These are phyloP conservation scores for Dittrichia graveolens DNA, from an alignment of 129 eudicot genomes.

Conservation along the genomic window DNA sequence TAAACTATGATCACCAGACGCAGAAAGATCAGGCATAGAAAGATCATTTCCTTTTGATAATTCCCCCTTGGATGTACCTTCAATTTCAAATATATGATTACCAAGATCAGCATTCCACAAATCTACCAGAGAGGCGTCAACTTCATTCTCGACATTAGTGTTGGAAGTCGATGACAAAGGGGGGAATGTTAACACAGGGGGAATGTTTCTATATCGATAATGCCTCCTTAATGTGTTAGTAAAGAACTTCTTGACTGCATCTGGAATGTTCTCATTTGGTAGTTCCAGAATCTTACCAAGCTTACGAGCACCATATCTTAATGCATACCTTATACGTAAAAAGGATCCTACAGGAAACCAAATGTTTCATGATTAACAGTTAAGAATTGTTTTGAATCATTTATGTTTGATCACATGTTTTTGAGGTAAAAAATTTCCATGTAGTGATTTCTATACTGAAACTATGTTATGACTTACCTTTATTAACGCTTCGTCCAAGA, in stretches of 20 bases:
- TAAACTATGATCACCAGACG: constrained; percentile 11
- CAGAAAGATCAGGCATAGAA: neutral
- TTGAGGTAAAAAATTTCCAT: neutral
- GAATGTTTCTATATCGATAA: neutral
- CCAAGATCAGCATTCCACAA: constrained; percentile 35
- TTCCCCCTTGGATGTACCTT: constrained; percentile 10
- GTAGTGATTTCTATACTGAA: neutral
- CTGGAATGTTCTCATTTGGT: constrained; percentile 41
- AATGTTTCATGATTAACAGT: neutral
- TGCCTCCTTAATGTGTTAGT: constrained; percentile 49
- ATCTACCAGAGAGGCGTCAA: constrained; percentile 23
- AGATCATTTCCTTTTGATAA: constrained; percentile 21
- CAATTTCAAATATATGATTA: constrained; percentile 7
- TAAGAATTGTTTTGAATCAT: too few relatives aligned
- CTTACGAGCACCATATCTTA: constrained; percentile 61
- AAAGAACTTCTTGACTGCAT: constrained; percentile 51
- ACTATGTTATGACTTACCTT: constrained; percentile 42
- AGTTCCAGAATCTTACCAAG: constrained; percentile 48
- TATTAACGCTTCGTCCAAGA: constrained; percentile 83
- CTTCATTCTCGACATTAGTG: constrained; percentile 31
- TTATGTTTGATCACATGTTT: neutral
- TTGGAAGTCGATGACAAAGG: constrained; percentile 20
- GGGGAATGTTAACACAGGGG: constrained; percentile 22
- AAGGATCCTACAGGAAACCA: constrained; percentile 45
- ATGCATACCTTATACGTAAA: constrained; percentile 59